Conservation (phyloP, 202 grass and related monocot species). For the Zizania palustris region DNA sequence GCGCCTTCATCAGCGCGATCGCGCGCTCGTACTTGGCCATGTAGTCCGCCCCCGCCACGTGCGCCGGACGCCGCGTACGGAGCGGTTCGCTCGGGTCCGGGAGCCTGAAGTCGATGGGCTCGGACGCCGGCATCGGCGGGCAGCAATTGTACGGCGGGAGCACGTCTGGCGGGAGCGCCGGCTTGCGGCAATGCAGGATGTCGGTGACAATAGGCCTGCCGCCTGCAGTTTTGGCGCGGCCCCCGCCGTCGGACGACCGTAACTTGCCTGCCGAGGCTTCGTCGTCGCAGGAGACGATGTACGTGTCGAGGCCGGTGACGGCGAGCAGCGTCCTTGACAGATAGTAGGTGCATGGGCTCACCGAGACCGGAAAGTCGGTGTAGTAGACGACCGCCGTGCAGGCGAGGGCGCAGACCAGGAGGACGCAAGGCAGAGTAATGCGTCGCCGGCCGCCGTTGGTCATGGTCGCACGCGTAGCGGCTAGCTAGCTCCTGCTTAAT, state of each 20-base stretch:
- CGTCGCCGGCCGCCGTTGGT: not conserved
- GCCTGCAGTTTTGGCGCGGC: not conserved
- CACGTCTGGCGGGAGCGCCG: not conserved
- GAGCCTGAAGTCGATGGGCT: constrained; percentile 41
- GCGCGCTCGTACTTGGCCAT: constrained; percentile 48
- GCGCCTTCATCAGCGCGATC: constrained; percentile 48
- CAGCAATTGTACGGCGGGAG: constrained; percentile 45
- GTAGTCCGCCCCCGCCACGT: constrained; percentile 35
- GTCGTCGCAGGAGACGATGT: constrained; percentile 32
- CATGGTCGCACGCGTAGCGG: constrained; percentile 1
- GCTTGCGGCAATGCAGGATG: not conserved
- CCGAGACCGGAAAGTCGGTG: not conserved
- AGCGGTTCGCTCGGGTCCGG: constrained; percentile 43
- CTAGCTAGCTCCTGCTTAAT: no score
- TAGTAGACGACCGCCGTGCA: not conserved
- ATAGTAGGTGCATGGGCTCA: constrained; percentile 12
- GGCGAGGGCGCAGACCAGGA: constrained; percentile 21
- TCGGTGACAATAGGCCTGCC: constrained; percentile 10
- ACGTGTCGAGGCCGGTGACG: constrained; percentile 30
- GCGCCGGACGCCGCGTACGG: constrained; percentile 33
- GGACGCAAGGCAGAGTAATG: not conserved
- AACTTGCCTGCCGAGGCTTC: not conserved
- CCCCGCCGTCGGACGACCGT: not conserved
- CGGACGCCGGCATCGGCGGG: constrained; percentile 11
- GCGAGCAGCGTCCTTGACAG: constrained; percentile 25